Base-by-base conservation (phyloP, 441 rosid genomes). In the Populus hybrid region DNA sequence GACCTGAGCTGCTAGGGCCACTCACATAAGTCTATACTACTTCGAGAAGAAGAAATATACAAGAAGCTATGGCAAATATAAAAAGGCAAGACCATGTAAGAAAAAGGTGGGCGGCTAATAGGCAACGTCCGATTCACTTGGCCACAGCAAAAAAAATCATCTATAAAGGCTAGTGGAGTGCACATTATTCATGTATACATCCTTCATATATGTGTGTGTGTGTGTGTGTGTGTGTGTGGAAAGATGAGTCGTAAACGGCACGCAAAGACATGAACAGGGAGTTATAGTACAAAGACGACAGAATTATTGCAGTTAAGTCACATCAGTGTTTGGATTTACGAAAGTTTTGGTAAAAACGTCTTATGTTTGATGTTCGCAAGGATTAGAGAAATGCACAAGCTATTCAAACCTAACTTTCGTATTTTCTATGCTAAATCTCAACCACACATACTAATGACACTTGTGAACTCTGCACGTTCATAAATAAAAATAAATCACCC, bases 211-310 rank as follows among this genome's bases (percentile, higher is more conserved):
- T 67, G 6, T 12, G 12, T 67, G 70, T 30, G n/a, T 40, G 14
- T 11, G 12, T 40, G 12, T 9, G 34, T 32, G 35, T 32, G 40
- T 42, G n/a, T 46, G 24, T 18, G 36, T 9, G 34, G 9, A 35
- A 79, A 75, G 24, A 24, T 5, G 78, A 76, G 78, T 5, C 84
- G 81, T 83, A 80, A 30, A 83, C 84, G 84, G 72, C 85, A 85
- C 83, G 82, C 71, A 77, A 79, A 32, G 61, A 65, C 19, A 35
- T 10, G 18, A 23, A 69, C 16, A 24, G 67, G 68, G 10, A 53
- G 50, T 12, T 53, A 28, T n/a, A 36, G 28, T 36, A 14, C 34
- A n/a, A 30, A n/a, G 57, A 19, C 19, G 57, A 46, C 57, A 46
- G 18, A 46, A 14, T 1, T 46, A 14, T 46, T 46, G 57, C 57